Evolutionary conservation across 192 early-diverging fungal species (phyloP), one percentile per base, ranked within the genome.

Genomic region (Coemansia sp.): DNA sequence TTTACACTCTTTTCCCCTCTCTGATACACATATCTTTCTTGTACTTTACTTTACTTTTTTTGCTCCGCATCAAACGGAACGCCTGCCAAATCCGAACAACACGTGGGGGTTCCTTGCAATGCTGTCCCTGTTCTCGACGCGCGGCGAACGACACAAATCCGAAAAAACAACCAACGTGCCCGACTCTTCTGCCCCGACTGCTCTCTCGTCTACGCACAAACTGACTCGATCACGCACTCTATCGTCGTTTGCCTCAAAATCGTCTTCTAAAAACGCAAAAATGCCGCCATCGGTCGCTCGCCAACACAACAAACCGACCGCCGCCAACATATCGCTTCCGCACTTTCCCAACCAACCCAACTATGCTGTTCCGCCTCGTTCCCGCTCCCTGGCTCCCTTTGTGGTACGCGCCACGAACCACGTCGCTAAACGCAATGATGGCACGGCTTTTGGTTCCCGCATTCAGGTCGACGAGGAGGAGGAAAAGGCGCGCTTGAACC

Each of bases 401-500:
- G 30, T 35, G 18, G 30, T 35, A 9, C 54, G 54, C 42, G 50
- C 18, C 59, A 54, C 51, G 61, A 71, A 71, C 62, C 18, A 48
- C 54, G 16, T 16, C 20, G 19, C 28, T 23, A 32, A 55, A 2
- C 19, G 2, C 29, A 18, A 14, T 20, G 16, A 16, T 7, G 20
- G 16, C 35, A 32, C 8, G 4, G 30, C 27, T 54, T 27, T 35
- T 62, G 23, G 58, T 71, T 28, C 55, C 22, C 48, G 53, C 46
- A 24, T 64, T 48, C 75, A 78, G 75, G 64, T 72, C 52, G 75
- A 72, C 52, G 75, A 72, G 57, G 67, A 71, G 22, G 60, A 60
- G n/a, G 75, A 72, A 23, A 72, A 72, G 66, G 66, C 70, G 30
- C 61, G 67, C 18, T 65, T 72, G 16, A 65, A 55, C 22, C 58